Evolutionary conservation across 805 yeast genomes (phyloP), one percentile per base, ranked within the genome.

Genomic region (Candida pseudofarinosa): DNA sequence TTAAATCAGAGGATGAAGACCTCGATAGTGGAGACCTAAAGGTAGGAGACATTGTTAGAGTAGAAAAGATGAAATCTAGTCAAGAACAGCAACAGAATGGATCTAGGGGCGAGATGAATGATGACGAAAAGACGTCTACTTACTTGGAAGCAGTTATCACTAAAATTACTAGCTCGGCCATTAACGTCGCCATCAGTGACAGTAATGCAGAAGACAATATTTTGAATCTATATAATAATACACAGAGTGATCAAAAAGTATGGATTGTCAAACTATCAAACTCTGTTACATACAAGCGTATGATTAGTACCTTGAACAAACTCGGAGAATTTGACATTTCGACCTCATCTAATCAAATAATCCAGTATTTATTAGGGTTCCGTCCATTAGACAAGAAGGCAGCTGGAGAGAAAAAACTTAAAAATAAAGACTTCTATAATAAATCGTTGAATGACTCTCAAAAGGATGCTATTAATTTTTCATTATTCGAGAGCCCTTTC

Each of bases 281-380:
- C 60, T 81, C 85, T 13, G 69, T 83, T 19, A 83, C 93, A 0
- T 83, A 83, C 56, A 82, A 82, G 53, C 60, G 95, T 48, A 88
- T 89, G 95, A 79, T 80, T 41, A 79, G 83, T 10, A 80, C 93
- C 1, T 69, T 88, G 80, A 72, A 82, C 23, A 84, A 81, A 50
- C 64, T 88, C 26, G 63, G 68, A 8, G 86, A 80, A 44, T 49
- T 81, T 40, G 3, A 19, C 5, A 10, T 19, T 5, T 10, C 23
- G 14, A 62, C 65, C 7, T 51, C 63, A 2, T 50, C 68, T 0
- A 54, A 52, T 38, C 54, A 58, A 10, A 50, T 70, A 39, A 63
- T 76, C 16, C 76, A 71, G 46, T 58, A 76, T 19, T 63, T 79
- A 41, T 60, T 76, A 40, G 87, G 79, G 7, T 69, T 69, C 33